These are phyloP conservation scores for Pontederia paniculata DNA, from an alignment of 176 grass and related monocot species.

Conservation along the genomic window DNA sequence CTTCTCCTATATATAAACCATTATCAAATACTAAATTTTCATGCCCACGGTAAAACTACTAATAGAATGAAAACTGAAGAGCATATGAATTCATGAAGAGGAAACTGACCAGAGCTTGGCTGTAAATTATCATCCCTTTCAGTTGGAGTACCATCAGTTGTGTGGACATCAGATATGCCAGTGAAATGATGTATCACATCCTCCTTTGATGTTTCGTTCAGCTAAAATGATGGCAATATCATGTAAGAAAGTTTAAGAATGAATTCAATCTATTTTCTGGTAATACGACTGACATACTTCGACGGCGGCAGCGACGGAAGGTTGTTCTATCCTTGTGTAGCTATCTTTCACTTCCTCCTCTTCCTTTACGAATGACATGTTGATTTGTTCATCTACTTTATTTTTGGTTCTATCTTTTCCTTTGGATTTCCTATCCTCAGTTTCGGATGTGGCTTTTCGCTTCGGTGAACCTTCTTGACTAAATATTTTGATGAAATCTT, in stretches of 20 bases:
- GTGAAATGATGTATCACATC: conserved; percentile 17
- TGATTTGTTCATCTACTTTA: conserved; percentile 33
- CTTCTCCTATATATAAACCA: no score
- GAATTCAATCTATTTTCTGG: background rate
- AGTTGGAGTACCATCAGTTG: conserved; percentile 23
- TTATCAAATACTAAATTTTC: no score
- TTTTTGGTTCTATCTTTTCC: conserved; percentile 44
- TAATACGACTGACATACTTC: conserved; percentile 22
- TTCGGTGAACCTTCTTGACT: conserved; percentile 61
- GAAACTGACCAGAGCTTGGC: conserved; percentile 30
- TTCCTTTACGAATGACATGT: conserved; percentile 21
- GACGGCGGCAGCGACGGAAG: conserved; percentile 1
- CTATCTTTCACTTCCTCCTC: conserved; percentile 27
- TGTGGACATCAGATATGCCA: conserved; percentile 21
- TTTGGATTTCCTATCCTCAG: conserved; percentile 21
- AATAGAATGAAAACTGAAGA: no score
- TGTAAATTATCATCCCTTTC: conserved; percentile 34
- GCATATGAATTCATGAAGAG: no score
- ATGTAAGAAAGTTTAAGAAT: no score
- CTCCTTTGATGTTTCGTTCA: conserved; percentile 28
- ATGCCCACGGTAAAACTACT: no score
- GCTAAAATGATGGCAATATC: conserved; percentile 28
- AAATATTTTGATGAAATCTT: conserved; percentile 81
- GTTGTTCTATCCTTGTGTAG: conserved; percentile 24
- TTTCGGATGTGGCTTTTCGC: conserved; percentile 33